Conservation (phyloP, 1,284 basidiomycete species). For the Sporisorium sorghi region DNA sequence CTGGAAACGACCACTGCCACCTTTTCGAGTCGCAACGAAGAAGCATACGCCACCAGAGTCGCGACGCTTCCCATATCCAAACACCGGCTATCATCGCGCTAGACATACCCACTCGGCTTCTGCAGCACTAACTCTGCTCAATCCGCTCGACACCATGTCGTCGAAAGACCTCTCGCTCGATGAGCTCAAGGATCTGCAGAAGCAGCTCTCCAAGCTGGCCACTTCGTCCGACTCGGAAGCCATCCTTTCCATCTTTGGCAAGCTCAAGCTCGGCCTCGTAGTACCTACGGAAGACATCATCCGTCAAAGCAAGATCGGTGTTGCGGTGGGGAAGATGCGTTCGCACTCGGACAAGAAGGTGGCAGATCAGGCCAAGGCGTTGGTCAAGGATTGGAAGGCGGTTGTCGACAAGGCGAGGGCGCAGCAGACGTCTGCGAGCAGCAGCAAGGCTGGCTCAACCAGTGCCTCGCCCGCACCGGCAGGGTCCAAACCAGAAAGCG, state of each 20-base stretch:
- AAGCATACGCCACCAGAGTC: constrained; percentile 11
- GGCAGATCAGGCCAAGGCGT: constrained; percentile 86
- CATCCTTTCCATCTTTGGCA: constrained; percentile 77
- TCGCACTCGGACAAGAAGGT: constrained; percentile 79
- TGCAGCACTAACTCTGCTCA: background rate
- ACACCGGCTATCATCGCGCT: too few species aligned
- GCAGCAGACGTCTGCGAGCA: constrained; percentile 36
- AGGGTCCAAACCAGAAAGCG: constrained; percentile 13
- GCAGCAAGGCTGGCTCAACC: constrained; percentile 32
- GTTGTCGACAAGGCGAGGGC: constrained; percentile 72
- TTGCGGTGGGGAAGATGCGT: constrained; percentile 91
- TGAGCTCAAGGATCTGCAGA: constrained; percentile 55
- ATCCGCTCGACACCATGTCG: constrained; percentile 8
- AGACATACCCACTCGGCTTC: background rate
- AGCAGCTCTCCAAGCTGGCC: constrained; percentile 55
- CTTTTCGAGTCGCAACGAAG: constrained; percentile 1
- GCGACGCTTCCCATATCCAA: background rate
- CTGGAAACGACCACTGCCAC: background rate
- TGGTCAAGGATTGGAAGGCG: constrained; percentile 75
- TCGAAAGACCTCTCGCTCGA: constrained; percentile 45
- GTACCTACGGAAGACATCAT: constrained; percentile 84
- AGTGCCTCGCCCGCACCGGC: constrained; percentile 49
- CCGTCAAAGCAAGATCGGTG: constrained; percentile 78
- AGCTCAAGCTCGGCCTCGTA: constrained; percentile 81
- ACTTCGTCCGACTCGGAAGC: constrained; percentile 73